A percentile compares a stretch with the other conserved stretches of the same genome.
These are phyloP conservation scores for Candida chauliodis DNA, from an alignment of 805 yeast genomes.

Conservation along the genomic window DNA sequence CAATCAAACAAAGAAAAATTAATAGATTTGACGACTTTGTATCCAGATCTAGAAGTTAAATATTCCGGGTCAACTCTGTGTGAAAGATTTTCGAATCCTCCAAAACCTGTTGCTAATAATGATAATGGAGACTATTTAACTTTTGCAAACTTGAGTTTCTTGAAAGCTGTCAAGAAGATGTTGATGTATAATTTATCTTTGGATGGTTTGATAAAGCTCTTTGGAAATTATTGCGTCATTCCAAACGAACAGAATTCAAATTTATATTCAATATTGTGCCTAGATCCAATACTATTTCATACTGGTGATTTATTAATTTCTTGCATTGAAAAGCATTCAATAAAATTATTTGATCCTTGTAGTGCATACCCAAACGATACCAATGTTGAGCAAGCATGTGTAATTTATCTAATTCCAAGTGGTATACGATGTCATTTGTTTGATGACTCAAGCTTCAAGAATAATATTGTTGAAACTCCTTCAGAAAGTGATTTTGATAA, in stretches of 20 bases:
- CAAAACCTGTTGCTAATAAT: slow-evolving; percentile 14
- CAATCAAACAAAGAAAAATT: slow-evolving; percentile 16
- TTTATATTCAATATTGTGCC: slow-evolving; percentile 19
- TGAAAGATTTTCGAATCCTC: slow-evolving; percentile 29
- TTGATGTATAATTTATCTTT: slow-evolving; percentile 30
- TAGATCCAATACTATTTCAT: slow-evolving; percentile 36
- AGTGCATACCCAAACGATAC: slow-evolving; percentile 12
- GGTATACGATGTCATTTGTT: slow-evolving; percentile 42
- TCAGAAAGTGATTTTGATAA: slow-evolving; percentile 15
- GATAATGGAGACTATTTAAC: slow-evolving; percentile 25
- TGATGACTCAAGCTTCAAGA: slow-evolving; percentile 20
- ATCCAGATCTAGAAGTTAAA: slow-evolving; percentile 23
- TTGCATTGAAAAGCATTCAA: slow-evolving; percentile 20
- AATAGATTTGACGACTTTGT: slow-evolving; percentile 17
- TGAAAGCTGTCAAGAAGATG: slow-evolving; percentile 39
- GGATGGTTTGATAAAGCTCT: slow-evolving; percentile 21
- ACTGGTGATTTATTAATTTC: slow-evolving; percentile 38
- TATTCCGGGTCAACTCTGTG: slow-evolving; percentile 18
- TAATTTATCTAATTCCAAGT: slow-evolving; percentile 38
- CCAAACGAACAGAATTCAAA: slow-evolving; percentile 5
- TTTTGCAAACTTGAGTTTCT: slow-evolving; percentile 32
- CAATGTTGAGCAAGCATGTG: slow-evolving; percentile 20
- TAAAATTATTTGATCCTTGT: slow-evolving; percentile 25
- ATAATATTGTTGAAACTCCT: slow-evolving; percentile 19
- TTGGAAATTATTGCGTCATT: slow-evolving; percentile 37